Conservation (phyloP, 208 protist genomes). For the Strigomonas oncopelti region DNA sequence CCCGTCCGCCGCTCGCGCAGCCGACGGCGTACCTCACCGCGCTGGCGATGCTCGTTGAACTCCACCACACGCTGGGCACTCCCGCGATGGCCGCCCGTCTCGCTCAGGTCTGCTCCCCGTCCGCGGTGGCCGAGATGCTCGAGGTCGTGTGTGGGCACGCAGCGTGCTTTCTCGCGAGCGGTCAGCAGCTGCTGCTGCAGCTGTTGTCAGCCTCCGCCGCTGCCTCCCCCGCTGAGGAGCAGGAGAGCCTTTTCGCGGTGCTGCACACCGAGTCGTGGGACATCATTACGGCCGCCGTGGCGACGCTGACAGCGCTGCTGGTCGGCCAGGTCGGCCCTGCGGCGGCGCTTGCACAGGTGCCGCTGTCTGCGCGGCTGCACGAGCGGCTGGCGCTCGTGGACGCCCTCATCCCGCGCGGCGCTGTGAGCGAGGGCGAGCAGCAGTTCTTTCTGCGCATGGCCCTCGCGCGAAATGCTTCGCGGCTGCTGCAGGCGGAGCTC, state of each 20-base stretch:
- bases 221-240: background rate
- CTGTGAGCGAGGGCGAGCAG: constrained; percentile 15
- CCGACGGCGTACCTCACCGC: constrained; percentile 35
- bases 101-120: background rate
- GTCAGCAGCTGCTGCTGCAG: constrained; percentile 6
- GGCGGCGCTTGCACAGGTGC: background rate
- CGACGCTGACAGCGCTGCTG: constrained; percentile 24
- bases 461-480: constrained; percentile 43
- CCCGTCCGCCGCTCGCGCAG: constrained; percentile 13
- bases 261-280: constrained; percentile 46
- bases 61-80: constrained; percentile 52
- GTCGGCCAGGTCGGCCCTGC: constrained; percentile 9
- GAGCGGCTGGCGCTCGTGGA: constrained; percentile 1
- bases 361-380: background rate
- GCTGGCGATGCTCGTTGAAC: constrained; percentile 56
- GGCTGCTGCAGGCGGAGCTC: constrained; percentile 56
- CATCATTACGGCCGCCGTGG: constrained; percentile 30
- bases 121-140: constrained; percentile 15
- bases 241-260: constrained; percentile 21
- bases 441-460: constrained; percentile 18
- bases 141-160: constrained; percentile 23
- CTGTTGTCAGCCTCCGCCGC: constrained; percentile 15
- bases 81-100: constrained; percentile 21
- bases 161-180: background rate
- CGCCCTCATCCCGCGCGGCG: background rate